Evolutionary conservation across 129 eudicot species (phyloP).

Genomic region (Ambrosia artemisiifolia): DNA sequence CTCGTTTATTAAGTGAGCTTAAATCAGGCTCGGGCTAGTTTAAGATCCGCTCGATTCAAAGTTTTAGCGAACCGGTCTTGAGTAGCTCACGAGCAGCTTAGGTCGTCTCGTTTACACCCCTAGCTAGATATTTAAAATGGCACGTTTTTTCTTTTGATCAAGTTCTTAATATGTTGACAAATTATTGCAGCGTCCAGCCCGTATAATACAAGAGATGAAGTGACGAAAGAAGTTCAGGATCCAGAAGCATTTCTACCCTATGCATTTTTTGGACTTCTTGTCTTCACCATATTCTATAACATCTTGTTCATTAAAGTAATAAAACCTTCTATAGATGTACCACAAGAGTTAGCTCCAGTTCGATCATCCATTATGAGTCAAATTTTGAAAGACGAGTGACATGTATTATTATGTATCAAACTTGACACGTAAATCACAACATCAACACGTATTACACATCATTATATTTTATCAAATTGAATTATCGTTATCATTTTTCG

Average conservation of each 20-base stretch:
- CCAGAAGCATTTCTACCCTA: conserved; percentile 40
- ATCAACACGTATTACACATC: too few species aligned
- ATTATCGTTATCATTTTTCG: too few species aligned
- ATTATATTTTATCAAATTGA: too few species aligned
- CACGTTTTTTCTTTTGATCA: neutral
- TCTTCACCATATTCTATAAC: conserved; percentile 61
- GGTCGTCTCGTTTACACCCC: neutral
- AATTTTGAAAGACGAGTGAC: conserved; percentile 25
- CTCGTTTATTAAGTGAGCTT: too few species aligned
- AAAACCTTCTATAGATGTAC: conserved; percentile 56
- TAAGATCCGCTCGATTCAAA: too few species aligned
- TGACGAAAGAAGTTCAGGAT: conserved; percentile 24
- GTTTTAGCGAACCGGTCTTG: too few species aligned
- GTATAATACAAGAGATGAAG: neutral
- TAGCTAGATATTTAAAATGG: neutral
- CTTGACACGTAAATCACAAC: too few species aligned
- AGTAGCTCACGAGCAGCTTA: too few species aligned
- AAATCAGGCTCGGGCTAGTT: too few species aligned
- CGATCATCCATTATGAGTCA: conserved; percentile 25
- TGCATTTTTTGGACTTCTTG: conserved; percentile 36
- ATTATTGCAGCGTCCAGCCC: conserved; percentile 40
- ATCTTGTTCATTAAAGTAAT: conserved; percentile 46
- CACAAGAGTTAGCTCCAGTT: conserved; percentile 35
- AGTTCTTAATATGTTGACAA: neutral
- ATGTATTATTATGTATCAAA: too few species aligned